Conservation (phyloP, 352 stramenopile species). For the Phytophthora macrochlamydospora region DNA sequence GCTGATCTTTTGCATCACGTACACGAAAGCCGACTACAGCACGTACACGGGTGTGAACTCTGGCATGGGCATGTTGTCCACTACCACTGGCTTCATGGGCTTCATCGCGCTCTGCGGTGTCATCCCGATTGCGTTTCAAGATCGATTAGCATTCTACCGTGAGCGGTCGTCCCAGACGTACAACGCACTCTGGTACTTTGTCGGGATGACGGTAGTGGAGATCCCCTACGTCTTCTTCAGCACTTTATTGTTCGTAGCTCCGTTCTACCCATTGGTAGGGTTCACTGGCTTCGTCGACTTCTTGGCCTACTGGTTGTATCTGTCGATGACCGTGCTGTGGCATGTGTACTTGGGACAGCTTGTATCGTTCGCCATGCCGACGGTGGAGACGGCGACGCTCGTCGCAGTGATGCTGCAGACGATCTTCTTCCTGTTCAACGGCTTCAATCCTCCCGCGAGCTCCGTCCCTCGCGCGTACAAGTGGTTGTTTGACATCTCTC, state of each 20-base stretch:
- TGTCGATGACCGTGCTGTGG: constrained; percentile 24
- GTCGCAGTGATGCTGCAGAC: constrained; percentile 30
- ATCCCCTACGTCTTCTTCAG: constrained; percentile 14
- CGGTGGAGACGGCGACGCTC: constrained; percentile 19
- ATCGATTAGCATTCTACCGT: background rate
- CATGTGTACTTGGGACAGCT: constrained; percentile 34
- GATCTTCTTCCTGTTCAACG: constrained; percentile 38
- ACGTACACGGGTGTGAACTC: constrained; percentile 22
- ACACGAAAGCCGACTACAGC: constrained; percentile 23
- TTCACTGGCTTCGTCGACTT: constrained; percentile 17
- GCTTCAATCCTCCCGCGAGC: constrained; percentile 40
- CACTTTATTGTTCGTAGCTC: constrained; percentile 11
- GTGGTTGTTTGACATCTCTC: constrained; percentile 27
- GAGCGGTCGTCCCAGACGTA: background rate
- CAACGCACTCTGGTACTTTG: background rate
- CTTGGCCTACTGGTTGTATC: constrained; percentile 28
- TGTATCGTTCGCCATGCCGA: constrained; percentile 38
- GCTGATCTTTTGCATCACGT: constrained; percentile 64
- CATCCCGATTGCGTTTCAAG: background rate
- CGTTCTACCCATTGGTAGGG: constrained; percentile 29
- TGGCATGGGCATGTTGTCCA: constrained; percentile 33
- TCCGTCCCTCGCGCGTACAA: constrained; percentile 13
- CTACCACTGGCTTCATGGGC: background rate
- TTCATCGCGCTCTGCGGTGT: background rate
- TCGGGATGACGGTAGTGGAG: background rate